Evolutionary conservation across 1,284 basidiomycete genomes (phyloP).

Genomic region (Lentinus polychrous): DNA sequence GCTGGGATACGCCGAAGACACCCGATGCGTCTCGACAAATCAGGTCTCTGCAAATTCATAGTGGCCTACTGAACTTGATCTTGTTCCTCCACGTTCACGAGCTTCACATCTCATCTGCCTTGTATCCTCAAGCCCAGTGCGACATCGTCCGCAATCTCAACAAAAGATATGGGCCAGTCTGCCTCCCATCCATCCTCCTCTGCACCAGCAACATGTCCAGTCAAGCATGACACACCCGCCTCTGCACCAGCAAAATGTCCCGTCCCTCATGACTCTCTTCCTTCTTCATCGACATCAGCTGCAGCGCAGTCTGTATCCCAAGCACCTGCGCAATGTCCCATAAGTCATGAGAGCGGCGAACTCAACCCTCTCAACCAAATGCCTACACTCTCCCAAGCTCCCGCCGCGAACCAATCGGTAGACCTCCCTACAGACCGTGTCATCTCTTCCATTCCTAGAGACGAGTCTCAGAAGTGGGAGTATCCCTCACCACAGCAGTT

Average conservation of each 20-base stretch:
- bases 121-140: no score
- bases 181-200: constrained; percentile 15
- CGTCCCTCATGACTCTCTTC: constrained; percentile 26
- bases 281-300: constrained; percentile 13
- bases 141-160: no score
- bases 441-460: constrained; percentile 83
- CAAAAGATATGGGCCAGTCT: constrained; percentile 19
- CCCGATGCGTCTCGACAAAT: no score
- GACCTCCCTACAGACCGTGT: constrained; percentile 73
- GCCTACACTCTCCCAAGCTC: constrained; percentile 72
- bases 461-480: constrained; percentile 69
- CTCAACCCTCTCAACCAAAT: constrained; percentile 89
- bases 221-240: constrained; percentile 12
- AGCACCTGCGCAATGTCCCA: constrained; percentile 35
- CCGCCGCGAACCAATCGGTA: constrained; percentile 48
- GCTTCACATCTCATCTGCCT: no score
- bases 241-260: constrained; percentile 31
- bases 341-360: constrained; percentile 34
- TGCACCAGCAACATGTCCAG: constrained; percentile 3
- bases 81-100: no score
- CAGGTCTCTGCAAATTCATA: no score
- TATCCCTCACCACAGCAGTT: constrained; percentile 99
- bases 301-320: constrained; percentile 12
- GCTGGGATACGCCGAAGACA: no score
- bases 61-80: no score